Base-by-base conservation (phyloP, 306 rosid genomes). In the Rosa chinensis region DNA sequence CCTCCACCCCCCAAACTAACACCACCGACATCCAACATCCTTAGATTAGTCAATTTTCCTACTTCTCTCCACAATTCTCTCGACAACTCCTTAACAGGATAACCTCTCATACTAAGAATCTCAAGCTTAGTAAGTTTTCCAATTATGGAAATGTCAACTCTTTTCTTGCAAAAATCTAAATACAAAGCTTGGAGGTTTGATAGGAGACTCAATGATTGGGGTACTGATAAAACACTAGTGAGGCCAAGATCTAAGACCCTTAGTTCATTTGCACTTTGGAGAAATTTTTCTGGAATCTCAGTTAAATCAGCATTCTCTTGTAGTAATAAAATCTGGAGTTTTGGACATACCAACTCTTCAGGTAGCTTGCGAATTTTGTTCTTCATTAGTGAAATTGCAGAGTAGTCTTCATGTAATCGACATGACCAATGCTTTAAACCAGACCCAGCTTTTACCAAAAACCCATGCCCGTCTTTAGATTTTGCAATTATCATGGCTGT, bases 401-500 rank as follows among this genome's bases (percentile, higher is more conserved):
- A 25, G 62, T 44, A 74, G 58, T 47, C 39, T 16, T 80, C 28
- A 23, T 39, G 47, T 42, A 39, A 25, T 10, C 23, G 16, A 61
- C 12, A 11, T 20, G 83, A 79, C 79, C 79, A 80, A 4, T 43
- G 32, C 20, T 20, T 18, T 11, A 66, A 12, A 10, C 37, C 3
- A 8, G 6, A 3, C 6, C 75, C 75, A 12, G 61, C 43, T 42
- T 66, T 6, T 14, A 68, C 79, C 14, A 64, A 73, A 42, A 80
- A 80, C 5, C 49, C 3, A n/a, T 49, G 14, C 8, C 72, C 55
- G 2, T 32, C 12, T 28, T 17, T 32, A 13, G 45, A 25, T 53
- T 18, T 21, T 4, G 86, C 79, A 67, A 82, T 72, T 3, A 2
- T 16, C 1, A 85, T 21, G 32, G 86, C 82, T 17, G 77, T 66